Evolutionary conservation across 768 basidiomycete genomes (phyloP).

Genomic region (Mycena venus): DNA sequence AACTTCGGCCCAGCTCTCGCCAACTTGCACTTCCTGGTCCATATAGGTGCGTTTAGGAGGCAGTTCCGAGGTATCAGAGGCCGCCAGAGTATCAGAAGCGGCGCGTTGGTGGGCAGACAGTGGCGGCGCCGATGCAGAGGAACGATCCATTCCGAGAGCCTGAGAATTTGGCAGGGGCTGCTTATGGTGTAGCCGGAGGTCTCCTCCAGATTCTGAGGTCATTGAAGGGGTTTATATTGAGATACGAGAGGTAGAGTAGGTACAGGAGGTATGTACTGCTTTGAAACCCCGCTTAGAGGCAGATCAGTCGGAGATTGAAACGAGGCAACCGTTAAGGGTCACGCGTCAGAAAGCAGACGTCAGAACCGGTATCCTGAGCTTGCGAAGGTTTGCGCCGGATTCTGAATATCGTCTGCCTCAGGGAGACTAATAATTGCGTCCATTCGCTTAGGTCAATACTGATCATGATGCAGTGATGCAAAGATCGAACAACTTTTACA

Average conservation of each 20-base stretch:
- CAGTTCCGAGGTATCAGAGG: background rate
- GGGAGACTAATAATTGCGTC: no score
- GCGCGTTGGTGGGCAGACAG: background rate
- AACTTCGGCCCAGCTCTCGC: constrained; percentile 3
- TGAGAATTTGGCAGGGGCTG: background rate
- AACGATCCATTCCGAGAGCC: background rate
- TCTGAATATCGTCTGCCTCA: no score
- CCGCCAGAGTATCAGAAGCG: background rate
- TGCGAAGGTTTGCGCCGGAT: no score
- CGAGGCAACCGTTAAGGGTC: no score
- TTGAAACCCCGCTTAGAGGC: constrained; percentile 9
- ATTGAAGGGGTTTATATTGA: constrained; percentile 6
- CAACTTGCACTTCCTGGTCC: constrained; percentile 2
- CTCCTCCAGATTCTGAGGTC: background rate
- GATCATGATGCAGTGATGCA: no score
- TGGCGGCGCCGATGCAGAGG: background rate
- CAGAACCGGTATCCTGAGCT: no score
- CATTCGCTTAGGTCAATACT: no score
- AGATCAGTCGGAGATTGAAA: constrained; percentile 21
- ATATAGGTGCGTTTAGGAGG: background rate
- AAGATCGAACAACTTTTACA: no score
- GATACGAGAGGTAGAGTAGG: background rate
- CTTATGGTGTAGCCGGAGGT: background rate
- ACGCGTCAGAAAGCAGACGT: no score
- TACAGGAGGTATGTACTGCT: background rate